Evolutionary conservation across 2,329 filamentous ascomycete genomes (phyloP), one percentile per base, ranked within the genome.

Genomic region (Pseudopithomyces maydicus): DNA sequence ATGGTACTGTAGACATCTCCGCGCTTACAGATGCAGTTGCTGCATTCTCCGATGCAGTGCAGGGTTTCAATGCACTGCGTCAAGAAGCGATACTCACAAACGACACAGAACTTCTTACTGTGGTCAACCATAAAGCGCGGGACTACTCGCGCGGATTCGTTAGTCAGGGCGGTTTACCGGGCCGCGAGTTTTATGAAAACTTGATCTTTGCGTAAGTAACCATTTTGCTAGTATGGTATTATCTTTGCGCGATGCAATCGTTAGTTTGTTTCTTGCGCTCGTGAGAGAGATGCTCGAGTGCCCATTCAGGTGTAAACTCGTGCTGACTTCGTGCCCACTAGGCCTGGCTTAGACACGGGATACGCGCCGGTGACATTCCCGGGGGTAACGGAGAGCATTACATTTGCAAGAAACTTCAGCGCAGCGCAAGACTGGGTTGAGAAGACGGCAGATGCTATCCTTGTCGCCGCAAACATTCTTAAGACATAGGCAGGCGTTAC

Each of bases 141-240:
- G 78, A 81, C 53, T 81, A 81, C 66, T 75, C 76, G 26, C 69
- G 80, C 7, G 79, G 77, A 0, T 82, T 82, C 56, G 76, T 78
- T 2, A 73, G 66, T 19, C 77, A 81, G 52, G 79, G 79, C n/a
- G 80, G 80, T 12, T 59, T 82, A 33, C 77, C 78, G 0, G 75
- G 73, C 1, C 64, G 80, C 14, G 74, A 78, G 58, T 81, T 79
- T 59, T 82, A 77, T 63, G 78, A 78, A 58, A 74, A 82, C 61
- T 70, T 79, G 8, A 74, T 81, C 19, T 81, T 80, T 55, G 79
- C 80, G 7, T 29, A 29, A 4, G 26, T 29, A 8, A 29, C 5
- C 26, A 4, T 8, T 29, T 29, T 29, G 8, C 26, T 29, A 8
- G 26, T 5, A 8, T 29, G 26, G 26, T 8, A 8, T 5, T 5